phyloP scores from a whole-genome alignment of 2,329 filamentous ascomycete genomes.

The Hypoxylon sp. region DNA sequence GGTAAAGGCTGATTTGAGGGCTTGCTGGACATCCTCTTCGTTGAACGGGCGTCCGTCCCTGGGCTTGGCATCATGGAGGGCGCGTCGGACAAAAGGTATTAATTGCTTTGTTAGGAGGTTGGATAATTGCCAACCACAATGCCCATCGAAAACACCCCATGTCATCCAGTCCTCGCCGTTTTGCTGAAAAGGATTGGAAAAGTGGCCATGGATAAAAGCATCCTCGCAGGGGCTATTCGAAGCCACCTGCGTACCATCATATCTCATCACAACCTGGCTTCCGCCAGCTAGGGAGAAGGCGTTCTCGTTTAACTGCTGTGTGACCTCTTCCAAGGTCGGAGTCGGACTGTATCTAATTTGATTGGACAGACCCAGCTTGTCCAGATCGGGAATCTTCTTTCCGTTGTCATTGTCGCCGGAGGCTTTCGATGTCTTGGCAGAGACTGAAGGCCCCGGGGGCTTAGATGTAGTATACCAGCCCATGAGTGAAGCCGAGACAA shows the following conservation, averaged over 20 bases:
- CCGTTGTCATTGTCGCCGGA: constrained; percentile 2
- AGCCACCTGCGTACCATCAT: constrained; percentile 46
- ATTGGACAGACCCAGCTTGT: constrained; percentile 39
- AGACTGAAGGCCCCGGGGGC: background rate
- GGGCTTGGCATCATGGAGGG: constrained; percentile 34
- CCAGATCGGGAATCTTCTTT: constrained; percentile 43
- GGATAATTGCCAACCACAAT: constrained; percentile 49
- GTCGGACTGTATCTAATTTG: constrained; percentile 38
- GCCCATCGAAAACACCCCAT: constrained; percentile 49
- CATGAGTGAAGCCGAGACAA: constrained; percentile 29
- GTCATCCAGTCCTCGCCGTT: constrained; percentile 43
- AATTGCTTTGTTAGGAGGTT: constrained; percentile 45
- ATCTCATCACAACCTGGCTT: constrained; percentile 37
- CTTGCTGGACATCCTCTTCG: constrained; percentile 44
- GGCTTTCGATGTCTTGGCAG: background rate
- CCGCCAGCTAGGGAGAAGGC: constrained; percentile 34
- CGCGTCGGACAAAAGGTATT: constrained; percentile 44
- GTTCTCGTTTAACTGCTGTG: constrained; percentile 43
- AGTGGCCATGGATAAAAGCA: constrained; percentile 46
- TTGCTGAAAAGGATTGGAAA: constrained; percentile 40
- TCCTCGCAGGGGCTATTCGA: constrained; percentile 49
- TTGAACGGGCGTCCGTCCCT: constrained; percentile 21
- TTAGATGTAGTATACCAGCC: constrained; percentile 14
- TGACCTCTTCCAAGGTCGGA: constrained; percentile 41
- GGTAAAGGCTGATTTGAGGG: constrained; percentile 51